phyloP scores from a whole-genome alignment of 345 rosid genomes.

The Boechera retrofracta region DNA sequence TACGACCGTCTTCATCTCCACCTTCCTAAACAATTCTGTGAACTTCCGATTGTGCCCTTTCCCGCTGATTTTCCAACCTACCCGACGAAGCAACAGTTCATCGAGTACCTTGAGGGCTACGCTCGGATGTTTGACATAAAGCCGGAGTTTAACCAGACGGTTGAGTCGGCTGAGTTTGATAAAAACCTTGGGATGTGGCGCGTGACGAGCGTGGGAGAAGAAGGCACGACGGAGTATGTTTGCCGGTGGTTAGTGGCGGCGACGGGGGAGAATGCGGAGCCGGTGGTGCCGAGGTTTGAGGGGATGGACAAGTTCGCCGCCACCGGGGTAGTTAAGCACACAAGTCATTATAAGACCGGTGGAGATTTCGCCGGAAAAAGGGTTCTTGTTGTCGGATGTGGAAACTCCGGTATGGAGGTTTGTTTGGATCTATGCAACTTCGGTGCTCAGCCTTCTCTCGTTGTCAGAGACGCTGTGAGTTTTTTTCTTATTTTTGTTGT shows the following conservation, averaged over 20 bases:
- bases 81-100: constrained; percentile 76
- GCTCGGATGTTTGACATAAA: constrained; percentile 48
- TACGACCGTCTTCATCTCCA: constrained; percentile 84
- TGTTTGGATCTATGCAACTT: constrained; percentile 92
- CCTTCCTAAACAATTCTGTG: constrained; percentile 79
- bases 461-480: constrained; percentile 86
- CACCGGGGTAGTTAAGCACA: constrained; percentile 61
- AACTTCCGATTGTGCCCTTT: constrained; percentile 76
- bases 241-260: constrained; percentile 88
- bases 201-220: constrained; percentile 49
- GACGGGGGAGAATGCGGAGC: constrained; percentile 95
- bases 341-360: constrained; percentile 71
- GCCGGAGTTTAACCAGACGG: constrained; percentile 65
- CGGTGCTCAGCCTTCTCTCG: constrained; percentile 77
- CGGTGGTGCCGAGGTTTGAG: constrained; percentile 68
- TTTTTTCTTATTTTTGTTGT: background rate
- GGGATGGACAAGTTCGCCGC: constrained; percentile 62
- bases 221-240: constrained; percentile 51
- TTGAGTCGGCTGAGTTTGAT: constrained; percentile 61
- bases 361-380: constrained; percentile 65
- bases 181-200: constrained; percentile 56
- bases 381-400: constrained; percentile 94
- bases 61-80: constrained; percentile 65
- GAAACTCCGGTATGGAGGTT: constrained; percentile 98
- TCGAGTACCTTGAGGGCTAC: constrained; percentile 66